Percentiles rank a stretch among this genome's conserved stretches.
Evolutionary conservation across 164 flowering plant species (phyloP).

Genomic region (Warburgia ugandensis): DNA sequence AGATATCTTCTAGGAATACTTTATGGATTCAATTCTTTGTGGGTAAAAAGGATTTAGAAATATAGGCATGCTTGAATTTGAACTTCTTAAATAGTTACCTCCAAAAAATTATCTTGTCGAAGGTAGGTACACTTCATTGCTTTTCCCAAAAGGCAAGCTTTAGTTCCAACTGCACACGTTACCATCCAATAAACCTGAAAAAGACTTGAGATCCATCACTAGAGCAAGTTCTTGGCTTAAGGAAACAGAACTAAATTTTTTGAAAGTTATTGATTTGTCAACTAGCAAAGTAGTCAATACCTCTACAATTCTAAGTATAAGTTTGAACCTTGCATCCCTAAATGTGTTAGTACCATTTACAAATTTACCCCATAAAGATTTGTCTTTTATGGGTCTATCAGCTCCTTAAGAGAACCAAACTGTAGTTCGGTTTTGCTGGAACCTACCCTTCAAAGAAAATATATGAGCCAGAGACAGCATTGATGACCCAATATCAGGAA

Average conservation of each 20-base stretch:
- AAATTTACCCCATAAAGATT: slow-evolving; percentile 69
- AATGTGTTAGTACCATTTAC: slow-evolving; percentile 70
- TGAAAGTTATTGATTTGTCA: neutral
- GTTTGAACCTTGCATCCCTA: slow-evolving; percentile 84
- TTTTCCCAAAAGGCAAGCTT: slow-evolving; percentile 91
- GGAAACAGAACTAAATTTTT: too few species aligned
- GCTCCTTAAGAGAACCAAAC: slow-evolving; percentile 82
- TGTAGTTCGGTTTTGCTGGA: slow-evolving; percentile 91
- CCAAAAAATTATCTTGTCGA: slow-evolving; percentile 81
- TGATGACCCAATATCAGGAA: too few species aligned
- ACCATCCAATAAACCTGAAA: slow-evolving; percentile 97
- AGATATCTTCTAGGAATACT: neutral
- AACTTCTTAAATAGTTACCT: slow-evolving; percentile 34
- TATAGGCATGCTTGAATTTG: neutral
- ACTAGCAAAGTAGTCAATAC: slow-evolving; percentile 26
- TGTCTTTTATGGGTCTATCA: slow-evolving; percentile 64
- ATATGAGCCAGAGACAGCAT: neutral
- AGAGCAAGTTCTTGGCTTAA: neutral
- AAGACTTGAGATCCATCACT: neutral
- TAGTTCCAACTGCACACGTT: slow-evolving; percentile 94
- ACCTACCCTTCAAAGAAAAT: slow-evolving; percentile 35
- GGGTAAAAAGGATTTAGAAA: neutral
- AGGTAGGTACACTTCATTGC: slow-evolving; percentile 89
- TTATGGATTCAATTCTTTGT: neutral
- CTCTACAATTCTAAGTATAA: slow-evolving; percentile 91